A percentile compares a stretch with the other conserved stretches of the same genome.
phyloP scores from a whole-genome alignment of 2,329 filamentous ascomycete genomes.

The Ramichloridium luteum region DNA sequence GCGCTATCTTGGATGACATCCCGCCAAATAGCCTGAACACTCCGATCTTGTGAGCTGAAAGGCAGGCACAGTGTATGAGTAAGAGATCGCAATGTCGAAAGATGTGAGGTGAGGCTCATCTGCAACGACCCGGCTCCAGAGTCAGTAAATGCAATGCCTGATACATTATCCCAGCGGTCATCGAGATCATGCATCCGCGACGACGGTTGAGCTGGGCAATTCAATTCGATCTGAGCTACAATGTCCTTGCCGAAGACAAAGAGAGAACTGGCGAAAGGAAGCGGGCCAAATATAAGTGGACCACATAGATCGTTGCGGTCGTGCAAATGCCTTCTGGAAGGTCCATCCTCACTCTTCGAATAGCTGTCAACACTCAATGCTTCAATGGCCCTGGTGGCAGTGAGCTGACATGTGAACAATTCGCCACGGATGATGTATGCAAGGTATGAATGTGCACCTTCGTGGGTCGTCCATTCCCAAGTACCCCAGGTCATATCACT shows the following conservation, averaged over 20 bases:
- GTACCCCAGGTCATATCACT: conserved; percentile 7
- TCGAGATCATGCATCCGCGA: conserved; percentile 25
- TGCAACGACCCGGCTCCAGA: conserved; percentile 8
- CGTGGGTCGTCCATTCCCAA: too few species aligned
- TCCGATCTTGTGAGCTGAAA: conserved; percentile 3
- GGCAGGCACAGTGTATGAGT: conserved; percentile 24
- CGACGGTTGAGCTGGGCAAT: conserved; percentile 15
- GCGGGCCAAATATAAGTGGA: conserved; percentile 14
- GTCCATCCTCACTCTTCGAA: too few species aligned
- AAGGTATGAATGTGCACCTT: conserved; percentile 4
- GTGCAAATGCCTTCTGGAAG: conserved; percentile 1
- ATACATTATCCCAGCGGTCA: conserved; percentile 31
- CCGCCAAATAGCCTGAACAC: conserved; percentile 27
- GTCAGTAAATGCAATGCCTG: conserved; percentile 24
- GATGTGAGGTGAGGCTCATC: conserved; percentile 28
- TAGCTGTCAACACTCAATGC: not conserved
- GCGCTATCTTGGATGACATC: conserved; percentile 27
- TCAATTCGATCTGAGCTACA: conserved; percentile 17
- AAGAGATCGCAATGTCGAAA: conserved; percentile 26
- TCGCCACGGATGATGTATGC: conserved; percentile 10
- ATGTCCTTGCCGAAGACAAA: conserved; percentile 23
- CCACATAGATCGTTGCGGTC: conserved; percentile 9
- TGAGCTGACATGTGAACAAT: conserved; percentile 4
- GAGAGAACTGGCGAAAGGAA: conserved; percentile 11
- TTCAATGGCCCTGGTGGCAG: not conserved